Evolutionary conservation across 2,329 filamentous ascomycete species (phyloP), one percentile per base, ranked within the genome.

Genomic region (Thielaviopsis populi): DNA sequence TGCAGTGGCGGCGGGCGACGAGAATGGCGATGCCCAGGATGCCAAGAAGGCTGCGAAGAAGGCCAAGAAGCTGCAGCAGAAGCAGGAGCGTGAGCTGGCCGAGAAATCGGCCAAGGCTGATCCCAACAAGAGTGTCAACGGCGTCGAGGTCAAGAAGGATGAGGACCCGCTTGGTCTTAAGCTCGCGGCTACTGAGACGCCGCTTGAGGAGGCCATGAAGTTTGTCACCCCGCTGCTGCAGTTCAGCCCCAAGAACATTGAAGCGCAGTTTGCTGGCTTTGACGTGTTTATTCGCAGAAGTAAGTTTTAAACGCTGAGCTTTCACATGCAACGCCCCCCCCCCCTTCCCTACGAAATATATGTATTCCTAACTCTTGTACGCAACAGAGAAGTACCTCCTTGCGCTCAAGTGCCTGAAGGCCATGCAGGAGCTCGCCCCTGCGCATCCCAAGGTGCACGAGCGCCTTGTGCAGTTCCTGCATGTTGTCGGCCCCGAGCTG

Each of bases 11-110:
- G 73, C 75, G 30, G 77, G 78, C 37, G 78, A 76, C n/a, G 73
- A 73, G 48, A 73, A 75, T 59, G 76, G 75, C 1, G 80, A 84
- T 10, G 83, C 84, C 66, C 78, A 83, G 22, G 89, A 92, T 69
- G 83, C 83, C 69, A 95, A 92, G 78, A 95, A 92, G 78, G 89
- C 88, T 0, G 80, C 87, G 33, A 95, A 95, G 78, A 96, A 95
- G 77, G 89, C 90, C 0, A 89, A 87, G 75, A 94, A 89, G 72
- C 89, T 92, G 69, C 74, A 76, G 66, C 75, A 78, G 69, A 74
- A 76, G 13, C 67, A 86, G 41, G 88, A 91, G 73, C 85, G 89
- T 70, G 86, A 89, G 68, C 89, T 91, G 48, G 86, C 86, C 30
- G 89, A 91, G 68, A 89, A 85, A 70, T 83, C 83, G 22, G 84